A percentile compares a stretch with the other conserved stretches of the same genome.
Conservation (phyloP, 257 asterid genomes). For the Rehmannia glutinosa region DNA sequence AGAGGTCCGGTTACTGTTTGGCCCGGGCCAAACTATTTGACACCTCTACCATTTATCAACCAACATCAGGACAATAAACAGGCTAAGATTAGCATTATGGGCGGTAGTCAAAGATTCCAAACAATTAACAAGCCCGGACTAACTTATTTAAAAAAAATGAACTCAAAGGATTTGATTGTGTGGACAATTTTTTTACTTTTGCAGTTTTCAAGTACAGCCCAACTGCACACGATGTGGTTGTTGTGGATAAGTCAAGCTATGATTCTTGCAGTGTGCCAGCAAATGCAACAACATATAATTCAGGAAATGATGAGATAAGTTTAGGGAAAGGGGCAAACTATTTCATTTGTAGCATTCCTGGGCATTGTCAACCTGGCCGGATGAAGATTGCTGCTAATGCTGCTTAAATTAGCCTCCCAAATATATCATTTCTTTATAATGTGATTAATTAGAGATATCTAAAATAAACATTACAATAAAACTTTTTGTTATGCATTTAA, state of each 20-base stretch:
- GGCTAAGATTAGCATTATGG: too few relatives aligned
- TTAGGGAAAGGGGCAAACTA: conserved; percentile 9
- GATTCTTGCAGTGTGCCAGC: conserved; percentile 21
- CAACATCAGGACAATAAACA: too few relatives aligned
- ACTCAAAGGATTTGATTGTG: not conserved
- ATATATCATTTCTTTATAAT: too few relatives aligned
- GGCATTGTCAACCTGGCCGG: conserved; percentile 29
- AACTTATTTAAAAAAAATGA: too few relatives aligned
- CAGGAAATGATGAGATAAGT: conserved; percentile 16
- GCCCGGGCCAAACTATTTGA: too few relatives aligned
- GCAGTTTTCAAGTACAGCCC: conserved; percentile 20
- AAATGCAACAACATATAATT: not conserved
- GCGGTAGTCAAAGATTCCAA: too few relatives aligned
- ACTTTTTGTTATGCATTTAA: too few relatives aligned
- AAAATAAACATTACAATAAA: too few relatives aligned
- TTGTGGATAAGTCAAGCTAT: conserved; percentile 19
- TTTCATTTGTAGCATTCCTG: conserved; percentile 25
- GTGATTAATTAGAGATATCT: too few relatives aligned
- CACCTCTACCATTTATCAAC: too few relatives aligned
- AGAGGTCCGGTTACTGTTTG: too few relatives aligned
- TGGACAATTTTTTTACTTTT: not conserved
- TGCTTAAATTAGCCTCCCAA: not conserved
- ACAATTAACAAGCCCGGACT: too few relatives aligned
- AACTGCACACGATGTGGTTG: conserved; percentile 10
- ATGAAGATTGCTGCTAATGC: conserved; percentile 33